Evolutionary conservation across 306 rosid species (phyloP).

Genomic region (Pyrus pyrifolia): DNA sequence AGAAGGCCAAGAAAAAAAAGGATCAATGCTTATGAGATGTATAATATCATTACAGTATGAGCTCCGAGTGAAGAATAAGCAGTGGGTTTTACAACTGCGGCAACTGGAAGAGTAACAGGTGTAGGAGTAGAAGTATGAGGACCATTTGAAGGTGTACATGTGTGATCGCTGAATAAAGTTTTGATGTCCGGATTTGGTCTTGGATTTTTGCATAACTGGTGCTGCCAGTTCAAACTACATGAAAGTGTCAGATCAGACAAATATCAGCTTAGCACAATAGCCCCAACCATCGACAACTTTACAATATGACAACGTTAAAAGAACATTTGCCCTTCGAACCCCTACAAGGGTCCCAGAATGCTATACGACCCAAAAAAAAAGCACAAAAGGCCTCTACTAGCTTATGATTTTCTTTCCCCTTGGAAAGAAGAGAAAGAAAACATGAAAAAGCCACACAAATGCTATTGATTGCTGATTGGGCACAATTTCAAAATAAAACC

Average conservation of each 20-base stretch:
- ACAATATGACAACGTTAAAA: neutral
- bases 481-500: neutral
- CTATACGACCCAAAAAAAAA: neutral
- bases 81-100: conserved; percentile 74
- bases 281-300: neutral
- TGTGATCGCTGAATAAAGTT: conserved; percentile 74
- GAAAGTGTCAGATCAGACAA: conserved; percentile 13
- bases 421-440: neutral
- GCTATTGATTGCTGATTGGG: neutral
- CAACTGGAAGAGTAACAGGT: conserved; percentile 69
- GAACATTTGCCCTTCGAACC: neutral
- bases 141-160: conserved; percentile 64
- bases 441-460: neutral
- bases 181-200: conserved; percentile 72
- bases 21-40: conserved; percentile 20
- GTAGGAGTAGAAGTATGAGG: conserved; percentile 61
- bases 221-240: conserved; percentile 94
- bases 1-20: neutral
- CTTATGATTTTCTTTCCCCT: neutral
- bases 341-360: neutral
- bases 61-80: conserved; percentile 65
- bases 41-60: conserved; percentile 65
- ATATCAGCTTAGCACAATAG: conserved; percentile 6
- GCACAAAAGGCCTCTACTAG: neutral
- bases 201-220: conserved; percentile 79